Conservation (phyloP, 2,329 filamentous ascomycete genomes). For the Venturia asperata region DNA sequence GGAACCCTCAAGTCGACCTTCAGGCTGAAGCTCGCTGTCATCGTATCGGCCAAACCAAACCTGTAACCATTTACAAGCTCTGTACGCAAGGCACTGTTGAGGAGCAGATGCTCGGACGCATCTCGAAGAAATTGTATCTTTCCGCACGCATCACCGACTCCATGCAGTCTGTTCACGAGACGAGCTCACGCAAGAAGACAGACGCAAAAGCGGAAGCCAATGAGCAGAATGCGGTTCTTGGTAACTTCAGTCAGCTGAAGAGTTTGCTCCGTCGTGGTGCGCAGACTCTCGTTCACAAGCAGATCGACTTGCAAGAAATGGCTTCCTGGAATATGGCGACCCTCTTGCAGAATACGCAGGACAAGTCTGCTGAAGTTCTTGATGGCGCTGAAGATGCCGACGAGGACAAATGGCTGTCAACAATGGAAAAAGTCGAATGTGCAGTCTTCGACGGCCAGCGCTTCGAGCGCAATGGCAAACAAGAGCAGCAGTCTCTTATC, state of each 20-base stretch:
- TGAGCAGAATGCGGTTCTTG: constrained; percentile 45
- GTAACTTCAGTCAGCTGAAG: constrained; percentile 48
- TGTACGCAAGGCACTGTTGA: constrained; percentile 52
- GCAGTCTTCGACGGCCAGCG: constrained; percentile 52
- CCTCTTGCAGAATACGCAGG: constrained; percentile 48
- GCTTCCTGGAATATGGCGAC: constrained; percentile 51
- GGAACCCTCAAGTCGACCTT: constrained; percentile 48
- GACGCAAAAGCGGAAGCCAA: constrained; percentile 23
- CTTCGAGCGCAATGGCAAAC: constrained; percentile 36
- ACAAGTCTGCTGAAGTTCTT: constrained; percentile 35
- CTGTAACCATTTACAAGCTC: constrained; percentile 50
- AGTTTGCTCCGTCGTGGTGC: constrained; percentile 48
- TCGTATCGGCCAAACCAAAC: constrained; percentile 48
- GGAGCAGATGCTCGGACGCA: constrained; percentile 51
- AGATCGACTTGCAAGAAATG: constrained; percentile 51
- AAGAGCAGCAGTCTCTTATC: constrained; percentile 30
- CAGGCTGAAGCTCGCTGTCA: constrained; percentile 51
- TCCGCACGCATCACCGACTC: constrained; percentile 54
- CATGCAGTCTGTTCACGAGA: constrained; percentile 48
- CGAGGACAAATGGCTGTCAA: constrained; percentile 50
- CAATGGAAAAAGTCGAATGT: constrained; percentile 51
- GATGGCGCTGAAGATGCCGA: constrained; percentile 33
- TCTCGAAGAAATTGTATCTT: constrained; percentile 56
- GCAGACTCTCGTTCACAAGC: constrained; percentile 45
- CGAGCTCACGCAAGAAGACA: constrained; percentile 24